Conservation (phyloP, 208 protist genomes). For the Borovskyia barvae region DNA sequence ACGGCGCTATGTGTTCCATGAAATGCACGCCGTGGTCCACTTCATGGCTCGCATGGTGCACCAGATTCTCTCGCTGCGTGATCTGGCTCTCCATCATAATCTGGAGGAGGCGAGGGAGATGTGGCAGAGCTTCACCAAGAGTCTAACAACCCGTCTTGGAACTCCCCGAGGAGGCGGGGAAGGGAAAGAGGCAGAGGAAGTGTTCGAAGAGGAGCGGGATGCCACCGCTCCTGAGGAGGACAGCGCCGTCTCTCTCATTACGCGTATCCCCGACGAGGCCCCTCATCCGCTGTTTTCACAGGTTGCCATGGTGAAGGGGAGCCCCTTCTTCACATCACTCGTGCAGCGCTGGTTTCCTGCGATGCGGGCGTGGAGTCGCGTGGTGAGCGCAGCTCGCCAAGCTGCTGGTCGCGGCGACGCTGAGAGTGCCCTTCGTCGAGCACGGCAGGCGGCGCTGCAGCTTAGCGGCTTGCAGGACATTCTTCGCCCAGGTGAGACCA, state of each 20-base stretch:
- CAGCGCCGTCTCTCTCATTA: no score
- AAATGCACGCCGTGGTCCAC: constrained; percentile 35
- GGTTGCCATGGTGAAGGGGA: constrained; percentile 14
- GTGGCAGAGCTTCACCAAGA: constrained; percentile 22
- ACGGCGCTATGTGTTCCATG: constrained; percentile 28
- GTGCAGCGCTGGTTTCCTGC: constrained; percentile 67
- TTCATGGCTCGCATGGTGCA: constrained; percentile 34
- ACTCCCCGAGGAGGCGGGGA: not conserved
- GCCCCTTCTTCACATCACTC: constrained; percentile 64
- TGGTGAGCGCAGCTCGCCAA: constrained; percentile 33
- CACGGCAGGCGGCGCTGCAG: constrained; percentile 34
- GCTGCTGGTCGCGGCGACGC: constrained; percentile 32
- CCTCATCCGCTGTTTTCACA: no score
- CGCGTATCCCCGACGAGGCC: no score
- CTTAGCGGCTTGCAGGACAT: constrained; percentile 59
- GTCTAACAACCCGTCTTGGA: not conserved
- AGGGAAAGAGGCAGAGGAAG: not conserved
- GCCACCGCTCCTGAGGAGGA: no score
- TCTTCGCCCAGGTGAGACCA: constrained; percentile 52
- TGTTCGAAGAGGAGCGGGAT: no score
- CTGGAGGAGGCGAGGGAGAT: constrained; percentile 33
- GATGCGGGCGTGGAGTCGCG: constrained; percentile 52
- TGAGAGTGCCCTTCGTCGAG: constrained; percentile 30
- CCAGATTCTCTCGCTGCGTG: constrained; percentile 48
- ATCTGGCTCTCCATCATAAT: constrained; percentile 33